These are phyloP conservation scores for Psilocybe cubensis DNA, from an alignment of 768 basidiomycete genomes.

Conservation along the genomic window DNA sequence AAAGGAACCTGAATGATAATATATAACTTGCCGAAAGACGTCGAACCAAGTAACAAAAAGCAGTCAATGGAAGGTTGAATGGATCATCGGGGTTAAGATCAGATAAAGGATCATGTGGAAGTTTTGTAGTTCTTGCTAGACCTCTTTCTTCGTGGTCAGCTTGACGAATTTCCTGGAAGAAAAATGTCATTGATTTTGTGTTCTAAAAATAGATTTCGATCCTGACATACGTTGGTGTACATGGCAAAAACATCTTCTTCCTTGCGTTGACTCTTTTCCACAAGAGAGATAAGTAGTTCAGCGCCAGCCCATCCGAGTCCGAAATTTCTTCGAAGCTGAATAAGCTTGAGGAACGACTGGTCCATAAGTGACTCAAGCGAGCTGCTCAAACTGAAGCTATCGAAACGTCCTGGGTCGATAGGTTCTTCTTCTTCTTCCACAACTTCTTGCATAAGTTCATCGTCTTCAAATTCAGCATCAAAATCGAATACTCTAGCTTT, in stretches of 20 bases:
- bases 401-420: slow-evolving; percentile 48
- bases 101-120: slow-evolving; percentile 61
- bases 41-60: slow-evolving; percentile 68
- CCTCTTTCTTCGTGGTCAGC: slow-evolving; percentile 50
- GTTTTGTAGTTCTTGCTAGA: slow-evolving; percentile 39
- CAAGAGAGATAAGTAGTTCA: slow-evolving; percentile 51
- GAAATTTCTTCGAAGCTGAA: slow-evolving; percentile 55
- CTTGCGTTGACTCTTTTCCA: slow-evolving; percentile 46
- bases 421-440: slow-evolving; percentile 35
- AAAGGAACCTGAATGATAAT: background rate
- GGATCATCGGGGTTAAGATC: slow-evolving; percentile 32
- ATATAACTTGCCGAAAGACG: slow-evolving; percentile 54
- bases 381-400: slow-evolving; percentile 64
- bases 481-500: slow-evolving; percentile 29
- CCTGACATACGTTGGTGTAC: slow-evolving; percentile 33
- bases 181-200: background rate
- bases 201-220: background rate
- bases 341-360: slow-evolving; percentile 54
- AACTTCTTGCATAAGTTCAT: slow-evolving; percentile 20
- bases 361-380: slow-evolving; percentile 67
- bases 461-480: slow-evolving; percentile 28
- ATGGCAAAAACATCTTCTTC: slow-evolving; percentile 40
- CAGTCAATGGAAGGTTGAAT: slow-evolving; percentile 64
- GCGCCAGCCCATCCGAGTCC: slow-evolving; percentile 72
- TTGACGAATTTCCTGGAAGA: slow-evolving; percentile 32